A percentile compares a stretch with the other conserved stretches of the same genome.
These are phyloP conservation scores for Jaminaea rosea DNA, from an alignment of 1,284 basidiomycete species.

Conservation along the genomic window DNA sequence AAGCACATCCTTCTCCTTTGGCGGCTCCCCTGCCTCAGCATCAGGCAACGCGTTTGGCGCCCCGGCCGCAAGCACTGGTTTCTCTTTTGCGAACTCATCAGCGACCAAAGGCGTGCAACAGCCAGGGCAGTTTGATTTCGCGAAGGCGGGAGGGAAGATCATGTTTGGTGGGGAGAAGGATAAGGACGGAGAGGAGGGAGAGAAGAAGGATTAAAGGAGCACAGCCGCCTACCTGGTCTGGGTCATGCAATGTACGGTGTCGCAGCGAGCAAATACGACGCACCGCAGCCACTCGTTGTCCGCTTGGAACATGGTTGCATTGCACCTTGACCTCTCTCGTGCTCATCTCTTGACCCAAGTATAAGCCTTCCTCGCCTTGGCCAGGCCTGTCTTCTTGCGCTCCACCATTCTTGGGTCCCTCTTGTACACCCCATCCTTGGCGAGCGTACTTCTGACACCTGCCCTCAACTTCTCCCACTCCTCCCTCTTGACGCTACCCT, in stretches of 20 bases:
- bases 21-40: not conserved
- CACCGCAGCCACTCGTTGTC: no score
- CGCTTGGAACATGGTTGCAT: not conserved
- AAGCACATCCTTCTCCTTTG: not conserved
- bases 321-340: no score
- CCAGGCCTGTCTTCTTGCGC: conserved; percentile 85
- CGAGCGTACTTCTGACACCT: conserved; percentile 52
- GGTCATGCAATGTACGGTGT: not conserved
- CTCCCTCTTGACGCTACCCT: conserved; percentile 10
- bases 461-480: conserved; percentile 51
- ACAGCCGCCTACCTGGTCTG: not conserved
- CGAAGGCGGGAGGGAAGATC: not conserved
- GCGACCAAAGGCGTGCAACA: no score
- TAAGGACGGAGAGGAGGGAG: not conserved
- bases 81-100: not conserved
- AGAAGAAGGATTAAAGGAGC: not conserved
- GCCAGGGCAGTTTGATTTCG: not conserved
- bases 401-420: conserved; percentile 96
- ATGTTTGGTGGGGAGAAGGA: not conserved
- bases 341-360: conserved; percentile 14
- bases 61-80: not conserved
- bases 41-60: not conserved
- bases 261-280: not conserved
- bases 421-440: conserved; percentile 68
- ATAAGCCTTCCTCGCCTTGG: conserved; percentile 74